Evolutionary conservation across 1,284 basidiomycete species (phyloP).

Genomic region (Tremellales sp.): DNA sequence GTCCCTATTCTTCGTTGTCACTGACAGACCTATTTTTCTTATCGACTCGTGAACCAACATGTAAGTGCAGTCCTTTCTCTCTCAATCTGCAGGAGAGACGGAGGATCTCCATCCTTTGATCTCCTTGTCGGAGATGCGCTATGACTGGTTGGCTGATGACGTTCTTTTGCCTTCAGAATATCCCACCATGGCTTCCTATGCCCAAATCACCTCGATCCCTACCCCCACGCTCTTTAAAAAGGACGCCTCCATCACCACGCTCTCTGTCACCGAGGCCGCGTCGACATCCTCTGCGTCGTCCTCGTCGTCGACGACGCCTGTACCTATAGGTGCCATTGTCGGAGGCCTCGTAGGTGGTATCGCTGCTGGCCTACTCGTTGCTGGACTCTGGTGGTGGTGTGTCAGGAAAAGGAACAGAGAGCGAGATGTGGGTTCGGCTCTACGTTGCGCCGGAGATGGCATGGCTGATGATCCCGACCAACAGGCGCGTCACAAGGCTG

Average conservation of each 20-base stretch:
- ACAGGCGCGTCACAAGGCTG: not conserved
- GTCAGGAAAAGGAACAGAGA: slow-evolving; percentile 19
- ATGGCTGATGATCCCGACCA: not conserved
- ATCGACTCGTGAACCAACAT: no score
- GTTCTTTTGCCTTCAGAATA: not conserved
- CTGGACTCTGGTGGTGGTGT: slow-evolving; percentile 18
- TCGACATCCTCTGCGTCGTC: not conserved
- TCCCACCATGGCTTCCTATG: slow-evolving; percentile 4
- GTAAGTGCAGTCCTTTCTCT: no score
- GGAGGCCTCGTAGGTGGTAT: slow-evolving; percentile 33
- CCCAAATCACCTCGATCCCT: not conserved
- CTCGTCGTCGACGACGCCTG: not conserved
- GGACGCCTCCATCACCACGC: slow-evolving; percentile 12
- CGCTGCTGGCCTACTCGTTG: slow-evolving; percentile 18
- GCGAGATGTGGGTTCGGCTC: slow-evolving; percentile 3
- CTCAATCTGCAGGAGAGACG: no score
- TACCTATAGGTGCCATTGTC: slow-evolving; percentile 20
- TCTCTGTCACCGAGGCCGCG: slow-evolving; percentile 4
- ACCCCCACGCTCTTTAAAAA: slow-evolving; percentile 2
- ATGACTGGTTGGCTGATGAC: not conserved
- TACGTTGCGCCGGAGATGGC: not conserved
- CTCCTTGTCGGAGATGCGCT: no score
- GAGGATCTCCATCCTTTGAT: no score
- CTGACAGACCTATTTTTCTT: no score
- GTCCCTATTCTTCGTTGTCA: no score